These are phyloP conservation scores for Silene noctiflora DNA, from an alignment of 179 eudicot genomes.

Conservation along the genomic window DNA sequence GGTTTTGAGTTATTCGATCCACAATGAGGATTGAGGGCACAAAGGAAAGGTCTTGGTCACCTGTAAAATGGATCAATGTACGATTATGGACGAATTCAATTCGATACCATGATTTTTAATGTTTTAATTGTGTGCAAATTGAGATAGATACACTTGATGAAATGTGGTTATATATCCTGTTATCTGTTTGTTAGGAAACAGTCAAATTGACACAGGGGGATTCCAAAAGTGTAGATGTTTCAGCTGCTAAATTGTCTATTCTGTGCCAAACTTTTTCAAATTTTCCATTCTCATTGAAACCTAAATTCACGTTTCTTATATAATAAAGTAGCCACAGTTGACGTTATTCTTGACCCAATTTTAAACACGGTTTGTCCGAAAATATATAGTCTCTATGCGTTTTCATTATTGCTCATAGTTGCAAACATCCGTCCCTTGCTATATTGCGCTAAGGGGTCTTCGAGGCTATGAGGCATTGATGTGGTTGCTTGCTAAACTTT, in stretches of 20 bases:
- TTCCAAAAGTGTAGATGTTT: neutral
- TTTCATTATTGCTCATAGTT: neutral
- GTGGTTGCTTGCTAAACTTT: too few species aligned
- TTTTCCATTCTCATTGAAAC: neutral
- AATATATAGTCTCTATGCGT: neutral
- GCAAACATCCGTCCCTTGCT: too few species aligned
- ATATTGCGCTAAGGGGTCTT: neutral
- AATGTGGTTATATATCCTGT: neutral
- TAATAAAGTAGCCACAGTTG: neutral
- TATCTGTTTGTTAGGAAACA: neutral
- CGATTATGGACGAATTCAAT: neutral
- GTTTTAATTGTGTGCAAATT: neutral
- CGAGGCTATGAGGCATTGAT: neutral
- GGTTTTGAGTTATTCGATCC: neutral
- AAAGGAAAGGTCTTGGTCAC: neutral
- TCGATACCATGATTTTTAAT: neutral
- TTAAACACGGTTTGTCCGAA: neutral
- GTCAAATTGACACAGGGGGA: neutral
- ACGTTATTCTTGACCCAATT: neutral
- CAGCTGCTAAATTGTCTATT: neutral
- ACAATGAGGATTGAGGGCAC: neutral
- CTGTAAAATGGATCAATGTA: neutral
- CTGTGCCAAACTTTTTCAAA: neutral
- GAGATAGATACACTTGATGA: neutral
- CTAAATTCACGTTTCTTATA: neutral